Evolutionary conservation across 352 stramenopile species (phyloP).

Genomic region (Globisporangium nodosum): DNA sequence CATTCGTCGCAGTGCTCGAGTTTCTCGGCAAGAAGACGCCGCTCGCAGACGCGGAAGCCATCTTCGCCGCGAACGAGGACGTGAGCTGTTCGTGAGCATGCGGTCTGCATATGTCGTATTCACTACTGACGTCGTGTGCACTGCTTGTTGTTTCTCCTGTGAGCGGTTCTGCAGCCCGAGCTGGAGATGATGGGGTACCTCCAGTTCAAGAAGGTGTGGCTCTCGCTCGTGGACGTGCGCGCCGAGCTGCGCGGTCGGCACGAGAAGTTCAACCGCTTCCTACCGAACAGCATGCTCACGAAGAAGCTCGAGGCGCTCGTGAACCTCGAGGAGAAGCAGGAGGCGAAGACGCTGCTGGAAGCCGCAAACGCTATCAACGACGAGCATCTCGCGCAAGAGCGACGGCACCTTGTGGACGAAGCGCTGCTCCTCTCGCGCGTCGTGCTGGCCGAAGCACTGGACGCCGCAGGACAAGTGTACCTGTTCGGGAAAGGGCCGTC

Average conservation of each 20-base stretch:
- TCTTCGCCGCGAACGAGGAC: conserved; percentile 68
- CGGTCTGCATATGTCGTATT: conserved; percentile 1
- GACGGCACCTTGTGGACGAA: conserved; percentile 44
- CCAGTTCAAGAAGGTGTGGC: conserved; percentile 69
- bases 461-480: conserved; percentile 75
- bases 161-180: conserved; percentile 30
- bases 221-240: conserved; percentile 63
- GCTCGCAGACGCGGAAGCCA: conserved; percentile 54
- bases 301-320: conserved; percentile 67
- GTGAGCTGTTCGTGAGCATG: conserved; percentile 15
- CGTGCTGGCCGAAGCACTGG: conserved; percentile 46
- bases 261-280: conserved; percentile 66
- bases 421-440: conserved; percentile 36
- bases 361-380: conserved; percentile 43
- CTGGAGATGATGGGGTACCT: conserved; percentile 64
- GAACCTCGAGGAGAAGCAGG: conserved; percentile 61
- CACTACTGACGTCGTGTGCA: neutral
- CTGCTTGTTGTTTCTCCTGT: neutral
- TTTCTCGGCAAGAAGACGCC: conserved; percentile 64
- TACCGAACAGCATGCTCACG: conserved; percentile 33
- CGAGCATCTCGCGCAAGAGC: conserved; percentile 34
- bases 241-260: conserved; percentile 49
- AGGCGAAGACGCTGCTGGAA: conserved; percentile 51
- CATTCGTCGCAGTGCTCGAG: conserved; percentile 61
- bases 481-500: conserved; percentile 67